phyloP scores from a whole-genome alignment of 768 basidiomycete genomes.

The Termitomyces sp. region DNA sequence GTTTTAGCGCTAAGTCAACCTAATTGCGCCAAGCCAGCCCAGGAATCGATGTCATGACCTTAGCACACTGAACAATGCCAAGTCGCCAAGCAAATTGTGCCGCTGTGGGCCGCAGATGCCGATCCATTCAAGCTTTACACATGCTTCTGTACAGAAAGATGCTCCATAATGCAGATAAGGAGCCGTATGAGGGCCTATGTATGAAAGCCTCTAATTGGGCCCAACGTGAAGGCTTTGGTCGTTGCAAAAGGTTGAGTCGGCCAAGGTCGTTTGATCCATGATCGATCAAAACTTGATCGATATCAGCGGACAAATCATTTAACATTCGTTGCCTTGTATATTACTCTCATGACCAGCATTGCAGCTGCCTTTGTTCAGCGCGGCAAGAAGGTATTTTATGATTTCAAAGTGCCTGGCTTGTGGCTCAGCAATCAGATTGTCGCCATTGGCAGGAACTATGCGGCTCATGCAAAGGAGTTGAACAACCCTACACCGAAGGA shows the following conservation, averaged over 20 bases:
- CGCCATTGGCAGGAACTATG: slow-evolving; percentile 94
- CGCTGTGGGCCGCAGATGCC: background rate
- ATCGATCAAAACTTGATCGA: slow-evolving; percentile 7
- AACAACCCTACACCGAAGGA: slow-evolving; percentile 86
- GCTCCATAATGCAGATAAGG: background rate
- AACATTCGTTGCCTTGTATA: slow-evolving; percentile 1
- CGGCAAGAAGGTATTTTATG: slow-evolving; percentile 30
- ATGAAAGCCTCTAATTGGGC: background rate
- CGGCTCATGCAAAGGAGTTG: slow-evolving; percentile 87
- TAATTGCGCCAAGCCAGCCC: slow-evolving; percentile 11
- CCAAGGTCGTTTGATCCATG: background rate
- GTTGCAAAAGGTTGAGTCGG: background rate
- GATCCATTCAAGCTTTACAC: background rate
- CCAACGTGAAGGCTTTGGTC: background rate
- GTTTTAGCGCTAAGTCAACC: slow-evolving; percentile 13
- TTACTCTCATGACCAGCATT: slow-evolving; percentile 6
- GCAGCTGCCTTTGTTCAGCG: slow-evolving; percentile 29
- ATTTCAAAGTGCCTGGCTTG: background rate
- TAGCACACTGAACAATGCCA: slow-evolving; percentile 11
- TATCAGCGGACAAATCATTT: slow-evolving; percentile 2
- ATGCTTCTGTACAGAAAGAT: background rate
- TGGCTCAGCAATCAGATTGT: slow-evolving; percentile 56
- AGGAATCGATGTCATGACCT: slow-evolving; percentile 1
- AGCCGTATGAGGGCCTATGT: background rate
- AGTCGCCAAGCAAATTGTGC: slow-evolving; percentile 13